A percentile compares a stretch with the other conserved stretches of the same genome.
Evolutionary conservation across 441 rosid species (phyloP).

Genomic region (Brassica hybrid): DNA sequence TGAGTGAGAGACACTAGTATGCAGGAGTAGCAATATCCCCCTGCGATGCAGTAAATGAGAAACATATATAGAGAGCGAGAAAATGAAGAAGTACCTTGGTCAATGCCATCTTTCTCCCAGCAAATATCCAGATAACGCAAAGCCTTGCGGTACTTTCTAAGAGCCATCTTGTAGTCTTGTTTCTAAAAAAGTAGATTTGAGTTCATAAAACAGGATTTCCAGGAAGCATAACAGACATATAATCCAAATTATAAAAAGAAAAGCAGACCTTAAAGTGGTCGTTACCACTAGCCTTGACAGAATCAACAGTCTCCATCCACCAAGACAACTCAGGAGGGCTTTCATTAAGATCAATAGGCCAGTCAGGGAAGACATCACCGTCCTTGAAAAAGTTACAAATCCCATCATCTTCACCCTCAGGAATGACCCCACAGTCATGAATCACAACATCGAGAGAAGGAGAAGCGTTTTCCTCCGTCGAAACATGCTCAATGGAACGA

Average conservation of each 20-base stretch:
- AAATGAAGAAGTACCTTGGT: conserved; percentile 61
- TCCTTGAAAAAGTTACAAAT: conserved; percentile 80
- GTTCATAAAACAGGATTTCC: not conserved
- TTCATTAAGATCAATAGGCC: conserved; percentile 86
- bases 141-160: conserved; percentile 87
- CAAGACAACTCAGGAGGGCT: conserved; percentile 72
- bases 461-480: conserved; percentile 54
- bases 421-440: conserved; percentile 81
- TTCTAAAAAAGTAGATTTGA: conserved; percentile 49
- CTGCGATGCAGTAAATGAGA: conserved; percentile 4
- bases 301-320: conserved; percentile 93
- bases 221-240: not conserved
- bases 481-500: conserved; percentile 80
- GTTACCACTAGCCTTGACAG: conserved; percentile 77
- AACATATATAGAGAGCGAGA: not conserved
- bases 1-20: conserved; percentile 16
- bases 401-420: conserved; percentile 83
- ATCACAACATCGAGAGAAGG: conserved; percentile 67
- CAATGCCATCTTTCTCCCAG: conserved; percentile 98
- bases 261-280: conserved; percentile 85
- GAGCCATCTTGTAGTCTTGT: conserved; percentile 95
- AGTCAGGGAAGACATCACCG: conserved; percentile 86
- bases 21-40: not conserved
- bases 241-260: not conserved
- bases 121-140: conserved; percentile 88